Evolutionary conservation across 768 basidiomycete species (phyloP), one percentile per base, ranked within the genome.

Genomic region (Lactarius hatsudake): DNA sequence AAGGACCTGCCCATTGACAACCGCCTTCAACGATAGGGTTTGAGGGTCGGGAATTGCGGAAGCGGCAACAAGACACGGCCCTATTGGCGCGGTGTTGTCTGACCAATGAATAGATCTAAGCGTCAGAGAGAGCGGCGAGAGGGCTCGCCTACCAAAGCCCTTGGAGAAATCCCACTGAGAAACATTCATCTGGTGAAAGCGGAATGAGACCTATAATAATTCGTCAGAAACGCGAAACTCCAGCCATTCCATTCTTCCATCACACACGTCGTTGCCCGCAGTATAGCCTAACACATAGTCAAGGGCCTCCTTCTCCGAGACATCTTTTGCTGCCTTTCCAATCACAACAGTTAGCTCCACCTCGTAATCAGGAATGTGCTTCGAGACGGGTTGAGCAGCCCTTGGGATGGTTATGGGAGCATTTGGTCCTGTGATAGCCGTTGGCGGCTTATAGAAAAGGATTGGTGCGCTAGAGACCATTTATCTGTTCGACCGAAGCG

Each of bases 81-180:
- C 94, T 45, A 94, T 77, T 1, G 94, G 94, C 17, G 84, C 87
- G 5, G 86, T 85, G 74, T 87, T 83, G 69, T 88, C 87, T 88
- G 59, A 28, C 9, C 45, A 61, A 60, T 12, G 55, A 13, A 40
- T 28, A 54, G 4, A 58, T 48, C 20, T n/a, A 38, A 26, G 18
- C 30, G 20, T 28, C 2, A 26, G 15, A 30, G 53, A 5, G 38
- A 28, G 30, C 20, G 8, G 26, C n/a, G 20, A 40, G n/a, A 51
- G 18, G 38, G 51, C 5, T 61, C 20, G 71, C 82, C 30, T 65
- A 89, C 92, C 93, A 71, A 93, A 96, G 51, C 88, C 83, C 76
- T 96, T 96, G 32, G 91, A 93, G 77, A 93, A 94, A 36, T 84
- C 81, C 93, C 94, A 96, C 71, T 96, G 94, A 0, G 89, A 88